Conservation (phyloP, 164 flowering plant species). For the Kingdonia uniflora region DNA sequence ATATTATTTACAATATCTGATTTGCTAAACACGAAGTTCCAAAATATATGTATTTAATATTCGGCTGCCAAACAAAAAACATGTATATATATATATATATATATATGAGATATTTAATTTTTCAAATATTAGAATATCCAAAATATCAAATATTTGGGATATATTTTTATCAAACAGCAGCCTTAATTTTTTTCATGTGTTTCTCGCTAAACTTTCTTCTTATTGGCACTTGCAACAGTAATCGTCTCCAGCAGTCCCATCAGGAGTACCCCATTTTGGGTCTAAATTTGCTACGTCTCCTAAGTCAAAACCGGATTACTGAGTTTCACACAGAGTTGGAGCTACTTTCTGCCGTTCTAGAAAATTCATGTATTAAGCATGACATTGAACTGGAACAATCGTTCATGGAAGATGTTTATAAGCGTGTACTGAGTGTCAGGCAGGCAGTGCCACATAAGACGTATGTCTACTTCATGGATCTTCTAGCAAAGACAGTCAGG, state of each 20-base stretch:
- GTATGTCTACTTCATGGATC: conserved; percentile 72
- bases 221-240: conserved; percentile 32
- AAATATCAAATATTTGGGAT: no score
- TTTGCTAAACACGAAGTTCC: no score
- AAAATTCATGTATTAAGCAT: conserved; percentile 77
- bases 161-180: no score
- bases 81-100: no score
- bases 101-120: no score
- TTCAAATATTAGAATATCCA: no score
- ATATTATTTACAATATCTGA: no score
- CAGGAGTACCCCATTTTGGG: conserved; percentile 78
- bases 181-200: background rate
- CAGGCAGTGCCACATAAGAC: conserved; percentile 75
- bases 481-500: conserved; percentile 84
- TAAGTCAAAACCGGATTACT: conserved; percentile 87
- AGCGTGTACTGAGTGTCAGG: conserved; percentile 74
- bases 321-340: conserved; percentile 91
- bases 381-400: conserved; percentile 90
- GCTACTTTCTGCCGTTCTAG: conserved; percentile 60
- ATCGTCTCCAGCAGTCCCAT: conserved; percentile 58
- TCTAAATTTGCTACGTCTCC: conserved; percentile 86
- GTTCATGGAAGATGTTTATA: conserved; percentile 95
- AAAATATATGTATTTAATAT: no score
- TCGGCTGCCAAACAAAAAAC: no score
- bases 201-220: background rate